Evolutionary conservation across 2,329 filamentous ascomycete species (phyloP).

Genomic region (Fusarium succisae): DNA sequence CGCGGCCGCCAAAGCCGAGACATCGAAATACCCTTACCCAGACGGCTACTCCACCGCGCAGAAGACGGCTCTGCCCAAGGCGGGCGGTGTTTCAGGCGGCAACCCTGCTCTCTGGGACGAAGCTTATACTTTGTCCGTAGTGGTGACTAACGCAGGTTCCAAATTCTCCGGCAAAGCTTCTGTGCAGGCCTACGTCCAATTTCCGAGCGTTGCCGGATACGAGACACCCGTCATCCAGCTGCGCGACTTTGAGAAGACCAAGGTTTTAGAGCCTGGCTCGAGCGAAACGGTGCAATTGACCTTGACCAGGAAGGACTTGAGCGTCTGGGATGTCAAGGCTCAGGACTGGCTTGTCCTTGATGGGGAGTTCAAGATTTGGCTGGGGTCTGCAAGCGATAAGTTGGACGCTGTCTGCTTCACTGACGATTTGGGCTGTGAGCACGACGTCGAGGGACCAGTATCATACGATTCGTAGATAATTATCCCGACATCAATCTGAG

Average conservation of each 20-base stretch:
- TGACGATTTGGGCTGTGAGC: conserved; percentile 44
- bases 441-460: conserved; percentile 14
- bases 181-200: conserved; percentile 58
- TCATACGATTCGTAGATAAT: conserved; percentile 12
- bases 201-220: conserved; percentile 48
- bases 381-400: conserved; percentile 52
- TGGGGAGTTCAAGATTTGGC: conserved; percentile 52
- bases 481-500: background rate
- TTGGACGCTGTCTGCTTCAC: conserved; percentile 45
- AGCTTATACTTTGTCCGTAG: conserved; percentile 54
- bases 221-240: conserved; percentile 76
- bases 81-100: conserved; percentile 75
- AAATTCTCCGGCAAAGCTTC: conserved; percentile 55
- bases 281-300: conserved; percentile 63
- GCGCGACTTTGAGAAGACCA: conserved; percentile 77
- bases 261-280: conserved; percentile 62
- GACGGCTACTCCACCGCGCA: conserved; percentile 67
- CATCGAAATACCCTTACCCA: conserved; percentile 68
- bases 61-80: conserved; percentile 55
- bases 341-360: conserved; percentile 73
- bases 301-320: conserved; percentile 74
- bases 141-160: conserved; percentile 64
- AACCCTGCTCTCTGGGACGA: conserved; percentile 72
- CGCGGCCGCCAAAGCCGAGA: conserved; percentile 49
- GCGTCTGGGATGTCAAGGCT: conserved; percentile 73